Conservation (phyloP, 129 eudicot species). For the Flaveria ramosissima region DNA sequence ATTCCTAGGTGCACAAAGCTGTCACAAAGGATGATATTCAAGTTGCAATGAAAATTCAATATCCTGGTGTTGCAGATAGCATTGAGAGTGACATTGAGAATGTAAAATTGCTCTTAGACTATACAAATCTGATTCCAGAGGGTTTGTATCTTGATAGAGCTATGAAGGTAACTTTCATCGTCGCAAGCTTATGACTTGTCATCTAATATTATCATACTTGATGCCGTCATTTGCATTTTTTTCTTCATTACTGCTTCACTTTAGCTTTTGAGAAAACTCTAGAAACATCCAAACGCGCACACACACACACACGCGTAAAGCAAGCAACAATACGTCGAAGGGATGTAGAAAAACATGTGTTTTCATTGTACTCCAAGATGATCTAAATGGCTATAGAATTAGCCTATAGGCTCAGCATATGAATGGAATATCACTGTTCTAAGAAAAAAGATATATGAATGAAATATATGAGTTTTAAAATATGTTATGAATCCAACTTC, state of each 20-base stretch:
- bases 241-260: slow-evolving; percentile 2
- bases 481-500: background rate
- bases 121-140: slow-evolving; percentile 86
- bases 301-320: background rate
- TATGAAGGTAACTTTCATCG: slow-evolving; percentile 64
- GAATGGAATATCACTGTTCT: background rate
- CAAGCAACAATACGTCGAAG: background rate
- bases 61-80: slow-evolving; percentile 99
- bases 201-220: slow-evolving; percentile 8
- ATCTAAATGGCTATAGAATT: background rate
- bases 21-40: slow-evolving; percentile 79
- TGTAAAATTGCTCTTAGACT: slow-evolving; percentile 71
- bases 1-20: slow-evolving; percentile 78
- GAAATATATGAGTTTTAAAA: too few species aligned
- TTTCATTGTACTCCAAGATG: background rate
- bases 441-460: too few species aligned
- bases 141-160: slow-evolving; percentile 81
- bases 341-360: background rate
- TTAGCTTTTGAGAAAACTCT: background rate
- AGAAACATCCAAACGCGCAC: background rate
- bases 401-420: background rate
- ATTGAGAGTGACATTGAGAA: slow-evolving; percentile 97
- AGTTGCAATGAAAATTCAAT: slow-evolving; percentile 96
- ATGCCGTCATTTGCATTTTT: slow-evolving; percentile 11
- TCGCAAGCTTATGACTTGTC: background rate